Evolutionary conservation across 257 asterid genomes (phyloP), one percentile per base, ranked within the genome.

Genomic region (Rhazya stricta): DNA sequence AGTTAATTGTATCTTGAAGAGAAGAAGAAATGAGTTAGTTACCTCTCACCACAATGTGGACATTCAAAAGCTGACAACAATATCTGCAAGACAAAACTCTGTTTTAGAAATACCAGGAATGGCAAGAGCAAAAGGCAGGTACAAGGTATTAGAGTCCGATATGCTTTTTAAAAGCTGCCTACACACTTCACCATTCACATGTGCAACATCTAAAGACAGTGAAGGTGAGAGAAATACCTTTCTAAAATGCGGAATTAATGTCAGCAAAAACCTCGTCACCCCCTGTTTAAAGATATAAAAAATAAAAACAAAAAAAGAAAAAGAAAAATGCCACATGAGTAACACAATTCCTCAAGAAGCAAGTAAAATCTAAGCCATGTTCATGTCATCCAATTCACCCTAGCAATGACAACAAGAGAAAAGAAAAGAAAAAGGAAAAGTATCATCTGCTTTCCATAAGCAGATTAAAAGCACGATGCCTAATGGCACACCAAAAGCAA

Each of bases 41-140:
- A 95, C 99, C 98, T 95, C 83, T 95, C 99, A 79, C 89, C 85
- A 77, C 99, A 95, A 85, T 95, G 99, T 11, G 96, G 86, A 81
- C 99, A 95, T 67, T 92, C 99, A 82, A 95, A 92, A 58, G 99
- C 98, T 66, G 99, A 90, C 78, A 95, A 86, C 80, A 92, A 76
- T 79, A 95, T 85, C 99, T 95, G 93, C 57, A 79, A 67, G 30
- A 83, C 29, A 77, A 39, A 27, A 54, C 7, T 73, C 39, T 41
- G 27, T 34, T 39, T 32, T 25, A 58, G 18, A 51, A n/a, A 36
- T 56, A 51, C 3, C 23, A 34, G 5, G 0, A 77, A 37, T 29
- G 30, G 71, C 5, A 3, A 12, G 7, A 39, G 45, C 10, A 21
- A 39, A 23, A 67, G 51, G 39, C 2, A 16, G 12, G 71, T 6